Conservation (phyloP, 129 eudicot species). For the Escallonia herrerae region DNA sequence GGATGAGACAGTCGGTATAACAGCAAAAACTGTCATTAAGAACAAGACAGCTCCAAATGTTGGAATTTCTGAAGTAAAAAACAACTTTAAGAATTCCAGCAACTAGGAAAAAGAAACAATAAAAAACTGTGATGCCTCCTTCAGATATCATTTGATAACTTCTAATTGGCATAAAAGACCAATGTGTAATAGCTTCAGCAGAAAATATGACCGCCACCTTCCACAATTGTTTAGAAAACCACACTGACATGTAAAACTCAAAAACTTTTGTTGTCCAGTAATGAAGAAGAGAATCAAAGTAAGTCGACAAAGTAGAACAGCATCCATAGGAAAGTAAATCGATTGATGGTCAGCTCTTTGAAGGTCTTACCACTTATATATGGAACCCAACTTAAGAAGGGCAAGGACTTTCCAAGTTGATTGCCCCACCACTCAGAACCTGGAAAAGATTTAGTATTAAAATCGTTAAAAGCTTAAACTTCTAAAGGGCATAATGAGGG, state of each 20-base stretch:
- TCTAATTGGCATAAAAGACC: too few relatives aligned
- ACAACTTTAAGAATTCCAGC: neutral
- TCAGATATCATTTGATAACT: too few relatives aligned
- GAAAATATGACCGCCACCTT: too few relatives aligned
- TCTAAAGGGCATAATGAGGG: neutral
- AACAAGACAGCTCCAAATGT: constrained; percentile 42
- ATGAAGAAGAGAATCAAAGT: too few relatives aligned
- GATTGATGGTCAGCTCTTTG: too few relatives aligned
- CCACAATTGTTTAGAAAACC: too few relatives aligned
- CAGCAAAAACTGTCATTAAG: constrained; percentile 69
- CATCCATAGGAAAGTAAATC: too few relatives aligned
- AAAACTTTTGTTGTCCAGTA: too few relatives aligned
- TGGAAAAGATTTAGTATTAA: constrained; percentile 16
- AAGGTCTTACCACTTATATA: constrained; percentile 48
- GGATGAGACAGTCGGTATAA: constrained; percentile 72
- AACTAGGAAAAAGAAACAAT: constrained; percentile 2
- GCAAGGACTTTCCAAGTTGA: constrained; percentile 65
- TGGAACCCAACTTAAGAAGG: constrained; percentile 86
- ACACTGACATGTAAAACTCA: too few relatives aligned
- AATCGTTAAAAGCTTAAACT: neutral
- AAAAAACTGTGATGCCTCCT: too few relatives aligned
- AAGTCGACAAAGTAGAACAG: too few relatives aligned
- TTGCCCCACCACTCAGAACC: constrained; percentile 98
- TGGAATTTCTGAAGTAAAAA: constrained; percentile 47
- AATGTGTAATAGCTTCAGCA: too few relatives aligned